Base-by-base conservation (phyloP, 2,329 filamentous ascomycete species). In the Fusarium pseudoanthophilum region DNA sequence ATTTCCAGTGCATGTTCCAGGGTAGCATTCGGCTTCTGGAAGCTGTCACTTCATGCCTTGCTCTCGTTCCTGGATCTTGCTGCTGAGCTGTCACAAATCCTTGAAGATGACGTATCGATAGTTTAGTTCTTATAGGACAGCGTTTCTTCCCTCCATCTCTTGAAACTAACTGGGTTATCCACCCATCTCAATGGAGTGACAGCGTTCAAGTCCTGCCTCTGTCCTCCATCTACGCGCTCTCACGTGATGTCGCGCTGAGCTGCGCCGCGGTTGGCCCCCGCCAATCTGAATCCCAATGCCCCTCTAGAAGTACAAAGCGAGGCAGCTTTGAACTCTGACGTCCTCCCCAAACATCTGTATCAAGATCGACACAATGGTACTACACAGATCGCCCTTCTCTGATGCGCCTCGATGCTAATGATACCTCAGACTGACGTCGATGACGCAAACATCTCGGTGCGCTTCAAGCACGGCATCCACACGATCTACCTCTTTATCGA, bases 381-480 rank as follows among this genome's bases (percentile, higher is more conserved):
- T 32, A 45, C 15, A 14, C 26, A n/a, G 9, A 49, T 49, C 21
- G 11, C 5, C n/a, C 11, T 20, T 14, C 15, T 43, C 16, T 28
- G 18, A 30, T 53, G 21, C 24, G 15, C 9, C 15, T 34, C 51
- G 9, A 39, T 51, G 26, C 60, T 63, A 39, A 70, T 59, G n/a
- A 30, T 14, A 45, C 42, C 30, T 49, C 32, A 79, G 78, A 60
- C 74, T 51, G 75, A 79, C 42, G 73, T 83, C 26, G 82, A 84
- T 67, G 86, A 89, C 49, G 83, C 86, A n/a, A 84, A 87, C 74
- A 85, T 89, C 76, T 93, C 92, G 15, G 83, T 95, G 62, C 88
- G 91, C 67, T 90, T 95, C 83, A 94, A 94, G 81, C 88, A 92
- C 79, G 90, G 92, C 78, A 89, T 90, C 65, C 88, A 91, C 76